Evolutionary conservation across 129 eudicot genomes (phyloP), one percentile per base, ranked within the genome.

Genomic region (Pseudognaphalium luteoalbum): DNA sequence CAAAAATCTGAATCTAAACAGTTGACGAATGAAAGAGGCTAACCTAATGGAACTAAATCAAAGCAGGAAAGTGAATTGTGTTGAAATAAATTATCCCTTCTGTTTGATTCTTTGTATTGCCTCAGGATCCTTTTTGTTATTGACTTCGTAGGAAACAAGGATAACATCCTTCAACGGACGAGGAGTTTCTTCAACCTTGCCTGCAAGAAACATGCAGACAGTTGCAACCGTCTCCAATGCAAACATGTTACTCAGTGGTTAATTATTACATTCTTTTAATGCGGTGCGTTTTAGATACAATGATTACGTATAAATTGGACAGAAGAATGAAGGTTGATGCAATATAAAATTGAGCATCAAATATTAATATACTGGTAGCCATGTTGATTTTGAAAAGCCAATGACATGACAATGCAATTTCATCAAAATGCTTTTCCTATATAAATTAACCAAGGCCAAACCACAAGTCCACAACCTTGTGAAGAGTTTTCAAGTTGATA

Each of bases 151-250:
- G 4, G 98, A 93, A 78, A 93, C 98, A 17, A 93, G 82, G 70
- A 93, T 93, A 39, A 93, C 98, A 79, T 93, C 98, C 82, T 87
- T 93, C 52, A 93, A 76, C 47, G 97, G 98, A 17, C 97, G 96
- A 68, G 97, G 98, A 78, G 98, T 90, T 90, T 93, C 98, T 87
- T 93, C 98, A 78, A 93, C 98, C 85, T 93, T 93, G 30, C 98
- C 98, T 29, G 98, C 98, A 67, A 93, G 97, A 87, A 93, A 93
- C 98, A 93, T 93, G 73, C 98, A 93, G 50, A 91, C 98, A 70
- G 98, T 93, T 77, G 97, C 98, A 72, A 90, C 78, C 15, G 97
- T 87, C 98, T 93, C 91, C 88, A 80, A 66, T 32, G 59, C 82
- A 67, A 20, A 21, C 30, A 85, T 61, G 62, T 77, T 70, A 82